Evolutionary conservation across 2,329 filamentous ascomycete genomes (phyloP), one percentile per base, ranked within the genome.

Genomic region (Hawksworthiomyces lignivorus): DNA sequence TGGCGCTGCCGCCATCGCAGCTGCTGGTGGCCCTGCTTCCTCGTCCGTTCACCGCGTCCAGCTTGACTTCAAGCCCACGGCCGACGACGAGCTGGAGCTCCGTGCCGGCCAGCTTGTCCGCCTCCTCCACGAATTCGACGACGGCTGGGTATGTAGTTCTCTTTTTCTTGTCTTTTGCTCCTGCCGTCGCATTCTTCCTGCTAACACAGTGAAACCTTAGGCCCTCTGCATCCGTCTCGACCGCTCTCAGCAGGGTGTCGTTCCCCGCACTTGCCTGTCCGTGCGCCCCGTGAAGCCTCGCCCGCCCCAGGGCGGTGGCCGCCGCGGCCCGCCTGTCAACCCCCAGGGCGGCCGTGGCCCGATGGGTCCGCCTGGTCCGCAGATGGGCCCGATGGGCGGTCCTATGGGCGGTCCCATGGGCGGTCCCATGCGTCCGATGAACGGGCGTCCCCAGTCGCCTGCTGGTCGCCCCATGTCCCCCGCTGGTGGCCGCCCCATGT

Each of bases 101-200:
- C 75, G 70, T 48, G 77, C 82, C 44, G 92, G 92, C 39, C 82
- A 94, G 48, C 72, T 98, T 36, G 87, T 97, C 38, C 78, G 90
- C 50, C 70, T 98, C 50, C 71, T 97, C 39, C 90, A 97, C 57
- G 89, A 95, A 64, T 98, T 97, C 56, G 92, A 98, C 58, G 92
- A 98, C 64, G 92, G 92, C 55, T 98, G 92, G 92, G 86, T 90
- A 75, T 75, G 84, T 73, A 42, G 21, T 39, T 6, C 4, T 17
- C 7, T 12, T 4, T 22, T n/a, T 15, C 37, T 19, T 1, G 17
- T 3, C 8, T 7, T 19, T 10, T 32, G 26, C 18, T 20, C 8
- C 9, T 18, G 34, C 12, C 21, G 30, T 44, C 37, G 42, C 40
- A 46, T n/a, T 10, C 10, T 17, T 11, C 5, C 2, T 34, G 6